A percentile compares a stretch with the other conserved stretches of the same genome.
phyloP scores from a whole-genome alignment of 371 early-diverging fungal genomes.

The Lichtheimia corymbifera region DNA sequence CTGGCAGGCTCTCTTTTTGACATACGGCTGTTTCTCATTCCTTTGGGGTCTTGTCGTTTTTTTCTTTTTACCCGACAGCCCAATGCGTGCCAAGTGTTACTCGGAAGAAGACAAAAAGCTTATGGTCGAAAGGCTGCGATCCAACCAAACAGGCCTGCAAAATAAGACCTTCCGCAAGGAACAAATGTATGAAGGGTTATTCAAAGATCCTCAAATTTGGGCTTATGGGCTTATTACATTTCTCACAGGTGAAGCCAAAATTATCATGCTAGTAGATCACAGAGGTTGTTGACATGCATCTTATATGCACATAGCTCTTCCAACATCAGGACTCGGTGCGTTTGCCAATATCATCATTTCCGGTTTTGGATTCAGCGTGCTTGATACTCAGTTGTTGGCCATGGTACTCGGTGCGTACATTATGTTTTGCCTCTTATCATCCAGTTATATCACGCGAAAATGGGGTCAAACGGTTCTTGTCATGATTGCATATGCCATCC shows the following conservation, averaged over 20 bases:
- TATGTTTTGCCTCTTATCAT: slow-evolving; percentile 17
- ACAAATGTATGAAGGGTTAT: slow-evolving; percentile 19
- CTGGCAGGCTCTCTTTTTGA: slow-evolving; percentile 29
- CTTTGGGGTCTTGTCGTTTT: slow-evolving; percentile 23
- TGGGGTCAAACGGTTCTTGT: slow-evolving; percentile 18
- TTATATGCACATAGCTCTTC: slow-evolving; percentile 4
- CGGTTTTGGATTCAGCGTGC: slow-evolving; percentile 23
- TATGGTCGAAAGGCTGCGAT: slow-evolving; percentile 24
- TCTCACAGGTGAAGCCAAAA: slow-evolving; percentile 4
- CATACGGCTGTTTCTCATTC: slow-evolving; percentile 21
- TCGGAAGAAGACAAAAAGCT: slow-evolving; percentile 30
- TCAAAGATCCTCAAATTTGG: slow-evolving; percentile 27
- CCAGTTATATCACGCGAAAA: slow-evolving; percentile 19
- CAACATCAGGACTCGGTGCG: slow-evolving; percentile 25
- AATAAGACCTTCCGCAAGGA: slow-evolving; percentile 22
- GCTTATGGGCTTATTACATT: slow-evolving; percentile 21
- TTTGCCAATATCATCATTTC: slow-evolving; percentile 27
- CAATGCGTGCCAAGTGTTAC: slow-evolving; percentile 30
- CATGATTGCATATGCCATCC: slow-evolving; percentile 22
- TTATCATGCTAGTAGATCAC: no score
- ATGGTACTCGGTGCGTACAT: slow-evolving; percentile 31
- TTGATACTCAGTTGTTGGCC: slow-evolving; percentile 28
- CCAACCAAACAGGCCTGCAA: slow-evolving; percentile 27
- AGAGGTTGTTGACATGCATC: no score
- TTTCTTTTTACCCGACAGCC: slow-evolving; percentile 23